Conservation (phyloP, 768 basidiomycete genomes). For the Neoboletus brunneissimus region DNA sequence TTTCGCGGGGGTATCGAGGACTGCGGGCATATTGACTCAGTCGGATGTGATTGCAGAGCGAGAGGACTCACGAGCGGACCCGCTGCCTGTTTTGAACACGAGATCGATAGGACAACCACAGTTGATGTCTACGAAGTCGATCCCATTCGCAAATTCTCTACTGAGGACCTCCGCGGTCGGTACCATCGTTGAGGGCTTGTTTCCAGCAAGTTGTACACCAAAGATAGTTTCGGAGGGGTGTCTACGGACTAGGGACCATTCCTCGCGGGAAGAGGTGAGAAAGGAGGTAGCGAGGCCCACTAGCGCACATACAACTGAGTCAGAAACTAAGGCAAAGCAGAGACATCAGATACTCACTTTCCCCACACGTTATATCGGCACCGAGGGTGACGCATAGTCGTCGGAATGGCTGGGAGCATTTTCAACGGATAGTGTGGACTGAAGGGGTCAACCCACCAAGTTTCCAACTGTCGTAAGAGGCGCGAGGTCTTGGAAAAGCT, state of each 20-base stretch:
- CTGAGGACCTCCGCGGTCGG: conserved; percentile 80
- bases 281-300: conserved; percentile 95
- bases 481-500: conserved; percentile 47
- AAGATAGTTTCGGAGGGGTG: conserved; percentile 86
- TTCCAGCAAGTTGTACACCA: conserved; percentile 91
- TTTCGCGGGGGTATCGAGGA: conserved; percentile 79
- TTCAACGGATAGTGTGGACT: not conserved
- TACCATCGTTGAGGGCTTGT: conserved; percentile 74
- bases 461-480: conserved; percentile 97
- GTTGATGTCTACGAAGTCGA: conserved; percentile 95
- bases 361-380: conserved; percentile 93
- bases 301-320: conserved; percentile 23
- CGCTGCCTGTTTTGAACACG: conserved; percentile 88
- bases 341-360: conserved; percentile 51
- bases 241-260: conserved; percentile 90
- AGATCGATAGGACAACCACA: conserved; percentile 98
- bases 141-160: conserved; percentile 56
- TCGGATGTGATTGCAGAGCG: not conserved
- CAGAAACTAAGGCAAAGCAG: not conserved
- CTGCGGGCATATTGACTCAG: conserved; percentile 35
- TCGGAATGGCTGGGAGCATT: conserved; percentile 73
- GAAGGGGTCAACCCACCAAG: conserved; percentile 46
- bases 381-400: conserved; percentile 83
- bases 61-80: conserved; percentile 70
- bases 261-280: conserved; percentile 82